Percentiles rank a stretch among this genome's conserved stretches.
Conservation (phyloP, 495 filamentous ascomycete species). For the Aspergillus carlsbadensis region DNA sequence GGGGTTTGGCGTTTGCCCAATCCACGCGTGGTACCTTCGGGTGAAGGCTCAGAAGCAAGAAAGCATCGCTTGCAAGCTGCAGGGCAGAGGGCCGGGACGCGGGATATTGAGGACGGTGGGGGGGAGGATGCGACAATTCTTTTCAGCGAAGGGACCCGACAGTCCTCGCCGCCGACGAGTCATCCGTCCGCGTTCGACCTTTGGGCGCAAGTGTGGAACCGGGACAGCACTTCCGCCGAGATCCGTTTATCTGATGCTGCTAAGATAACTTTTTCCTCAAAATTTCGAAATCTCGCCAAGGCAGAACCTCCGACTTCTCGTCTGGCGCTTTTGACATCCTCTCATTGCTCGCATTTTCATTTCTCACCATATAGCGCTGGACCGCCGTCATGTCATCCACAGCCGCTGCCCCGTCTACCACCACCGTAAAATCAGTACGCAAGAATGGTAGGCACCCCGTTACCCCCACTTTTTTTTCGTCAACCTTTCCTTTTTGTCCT, state of each 20-base stretch:
- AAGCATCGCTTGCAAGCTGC: conserved; percentile 22
- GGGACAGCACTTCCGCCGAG: conserved; percentile 29
- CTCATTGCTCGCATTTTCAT: not conserved
- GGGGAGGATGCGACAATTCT: conserved; percentile 12
- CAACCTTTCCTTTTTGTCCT: conserved; percentile 7
- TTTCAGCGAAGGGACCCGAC: conserved; percentile 16
- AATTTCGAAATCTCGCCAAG: conserved; percentile 1
- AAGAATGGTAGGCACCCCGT: conserved; percentile 41
- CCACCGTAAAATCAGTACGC: conserved; percentile 39
- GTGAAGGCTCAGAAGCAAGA: conserved; percentile 9
- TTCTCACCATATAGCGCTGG: not conserved
- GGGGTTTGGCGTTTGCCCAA: conserved; percentile 32
- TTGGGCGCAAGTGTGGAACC: conserved; percentile 18
- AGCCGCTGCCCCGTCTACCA: conserved; percentile 16
- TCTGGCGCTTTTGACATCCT: conserved; percentile 1
- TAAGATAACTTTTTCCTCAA: conserved; percentile 40
- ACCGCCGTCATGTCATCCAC: conserved; percentile 28
- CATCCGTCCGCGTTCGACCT: conserved; percentile 12
- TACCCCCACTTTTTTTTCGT: conserved; percentile 16
- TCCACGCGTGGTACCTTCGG: conserved; percentile 18
- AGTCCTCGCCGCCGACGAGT: conserved; percentile 13
- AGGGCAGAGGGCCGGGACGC: conserved; percentile 15
- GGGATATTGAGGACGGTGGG: conserved; percentile 16
- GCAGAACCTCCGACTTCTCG: not conserved
- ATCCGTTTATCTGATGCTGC: conserved; percentile 41